These are phyloP conservation scores for Spathaspora sp. DNA, from an alignment of 805 yeast species.

Conservation along the genomic window DNA sequence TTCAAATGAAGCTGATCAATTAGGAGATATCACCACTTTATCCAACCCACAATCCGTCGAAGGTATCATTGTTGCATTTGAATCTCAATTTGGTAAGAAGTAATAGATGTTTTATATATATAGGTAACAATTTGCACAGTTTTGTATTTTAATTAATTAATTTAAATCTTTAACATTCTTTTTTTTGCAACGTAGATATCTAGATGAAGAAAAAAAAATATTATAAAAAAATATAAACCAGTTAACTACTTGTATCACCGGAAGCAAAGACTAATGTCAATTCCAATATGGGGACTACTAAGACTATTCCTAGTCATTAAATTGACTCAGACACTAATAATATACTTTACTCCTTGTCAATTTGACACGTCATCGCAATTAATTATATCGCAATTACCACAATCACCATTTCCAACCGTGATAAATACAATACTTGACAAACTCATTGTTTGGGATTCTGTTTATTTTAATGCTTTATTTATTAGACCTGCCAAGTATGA, in stretches of 20 bases:
- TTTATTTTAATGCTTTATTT: conserved; percentile 64
- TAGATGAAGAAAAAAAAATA: background rate
- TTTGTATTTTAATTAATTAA: background rate
- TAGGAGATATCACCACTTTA: conserved; percentile 76
- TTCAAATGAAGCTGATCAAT: conserved; percentile 73
- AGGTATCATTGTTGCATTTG: conserved; percentile 51
- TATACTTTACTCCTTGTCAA: conserved; percentile 38
- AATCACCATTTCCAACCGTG: conserved; percentile 1
- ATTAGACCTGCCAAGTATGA: conserved; percentile 56
- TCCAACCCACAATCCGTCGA: conserved; percentile 74
- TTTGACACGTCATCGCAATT: conserved; percentile 49
- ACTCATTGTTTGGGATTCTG: conserved; percentile 81
- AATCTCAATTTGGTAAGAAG: conserved; percentile 39
- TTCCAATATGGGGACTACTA: conserved; percentile 12
- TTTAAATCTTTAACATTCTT: background rate
- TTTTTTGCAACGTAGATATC: background rate
- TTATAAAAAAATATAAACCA: background rate
- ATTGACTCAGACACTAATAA: conserved; percentile 32
- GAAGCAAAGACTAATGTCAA: background rate
- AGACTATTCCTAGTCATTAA: conserved; percentile 28
- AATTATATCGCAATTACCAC: conserved; percentile 16
- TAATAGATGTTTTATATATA: conserved; percentile 10
- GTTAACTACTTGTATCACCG: background rate
- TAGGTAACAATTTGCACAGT: background rate
- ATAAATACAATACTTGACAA: conserved; percentile 35